These are phyloP conservation scores for Solanum peruvianum DNA, from an alignment of 257 asterid genomes.

Conservation along the genomic window DNA sequence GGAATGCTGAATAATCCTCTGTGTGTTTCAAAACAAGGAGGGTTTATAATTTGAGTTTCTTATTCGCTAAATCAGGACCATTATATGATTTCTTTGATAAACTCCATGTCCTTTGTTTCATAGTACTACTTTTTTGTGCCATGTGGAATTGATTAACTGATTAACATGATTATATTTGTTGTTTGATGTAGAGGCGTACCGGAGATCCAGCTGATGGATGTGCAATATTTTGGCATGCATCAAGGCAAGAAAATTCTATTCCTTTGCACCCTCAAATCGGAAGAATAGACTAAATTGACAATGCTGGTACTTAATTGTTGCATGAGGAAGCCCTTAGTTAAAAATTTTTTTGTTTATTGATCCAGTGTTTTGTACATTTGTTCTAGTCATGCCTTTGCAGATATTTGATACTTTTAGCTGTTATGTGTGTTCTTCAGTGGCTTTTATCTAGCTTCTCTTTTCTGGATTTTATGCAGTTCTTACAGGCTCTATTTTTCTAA, in stretches of 20 bases:
- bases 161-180: not conserved
- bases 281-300: not conserved
- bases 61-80: not conserved
- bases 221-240: slow-evolving; percentile 84
- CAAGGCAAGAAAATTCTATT: slow-evolving; percentile 41
- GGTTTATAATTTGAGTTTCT: not conserved
- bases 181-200: slow-evolving; percentile 67
- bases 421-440: not conserved
- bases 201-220: slow-evolving; percentile 89
- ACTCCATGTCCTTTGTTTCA: not conserved
- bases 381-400: not conserved
- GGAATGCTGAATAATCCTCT: not conserved
- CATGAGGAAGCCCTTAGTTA: not conserved
- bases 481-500: not conserved
- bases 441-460: not conserved
- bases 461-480: not conserved
- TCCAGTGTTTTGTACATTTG: not conserved
- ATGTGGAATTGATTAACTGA: not conserved
- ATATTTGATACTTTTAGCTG: not conserved
- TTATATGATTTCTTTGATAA: not conserved
- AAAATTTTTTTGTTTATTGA: not conserved
- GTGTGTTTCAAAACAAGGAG: not conserved
- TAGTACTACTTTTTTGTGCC: not conserved
- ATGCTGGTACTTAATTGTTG: not conserved
- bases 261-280: not conserved